Conservation (phyloP, 2,329 filamentous ascomycete species). For the Aspergillus jensenii region DNA sequence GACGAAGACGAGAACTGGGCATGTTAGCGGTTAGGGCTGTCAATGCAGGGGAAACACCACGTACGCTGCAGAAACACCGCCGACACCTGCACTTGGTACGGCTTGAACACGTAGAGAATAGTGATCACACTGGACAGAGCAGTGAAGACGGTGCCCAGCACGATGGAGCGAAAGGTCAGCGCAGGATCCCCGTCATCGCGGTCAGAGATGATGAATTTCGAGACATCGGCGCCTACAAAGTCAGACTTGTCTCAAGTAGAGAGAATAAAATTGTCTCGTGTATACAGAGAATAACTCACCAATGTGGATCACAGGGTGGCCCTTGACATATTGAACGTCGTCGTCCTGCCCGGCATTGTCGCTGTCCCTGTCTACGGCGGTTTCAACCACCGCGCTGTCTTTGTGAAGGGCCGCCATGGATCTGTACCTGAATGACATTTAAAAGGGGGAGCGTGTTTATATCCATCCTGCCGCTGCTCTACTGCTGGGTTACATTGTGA, state of each 20-base stretch:
- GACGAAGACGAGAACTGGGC: constrained; percentile 54
- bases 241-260: neutral
- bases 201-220: neutral
- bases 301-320: neutral
- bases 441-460: too few relatives aligned
- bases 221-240: neutral
- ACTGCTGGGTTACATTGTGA: neutral
- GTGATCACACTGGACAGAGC: constrained; percentile 5
- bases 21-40: constrained; percentile 44
- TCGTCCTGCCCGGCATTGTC: neutral
- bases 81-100: constrained; percentile 2
- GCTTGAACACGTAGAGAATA: constrained; percentile 6
- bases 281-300: neutral
- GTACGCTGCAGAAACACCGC: neutral
- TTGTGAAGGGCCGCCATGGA: neutral
- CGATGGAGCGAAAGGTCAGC: constrained; percentile 54
- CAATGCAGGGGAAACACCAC: constrained; percentile 43
- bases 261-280: neutral
- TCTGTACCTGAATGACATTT: too few relatives aligned
- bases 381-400: neutral
- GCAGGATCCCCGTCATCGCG: constrained; percentile 55
- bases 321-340: neutral
- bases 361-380: neutral
- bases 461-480: too few relatives aligned
- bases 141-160: constrained; percentile 45